phyloP scores from a whole-genome alignment of 2,329 filamentous ascomycete genomes.

The Huntiella omanensis region DNA sequence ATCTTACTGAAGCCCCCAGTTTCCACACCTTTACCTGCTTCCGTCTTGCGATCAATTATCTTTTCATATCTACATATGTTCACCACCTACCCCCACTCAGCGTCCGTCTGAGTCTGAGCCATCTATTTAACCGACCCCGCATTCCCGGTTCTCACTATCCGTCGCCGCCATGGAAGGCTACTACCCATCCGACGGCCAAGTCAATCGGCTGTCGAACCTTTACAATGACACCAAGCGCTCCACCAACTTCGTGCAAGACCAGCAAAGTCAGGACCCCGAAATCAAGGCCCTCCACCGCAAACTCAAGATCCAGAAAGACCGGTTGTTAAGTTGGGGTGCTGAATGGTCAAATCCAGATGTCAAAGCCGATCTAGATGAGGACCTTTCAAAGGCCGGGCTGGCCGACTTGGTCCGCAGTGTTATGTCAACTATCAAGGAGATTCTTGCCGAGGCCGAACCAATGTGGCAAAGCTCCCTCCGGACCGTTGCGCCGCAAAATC shows the following conservation, averaged over 20 bases:
- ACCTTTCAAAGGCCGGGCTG: slow-evolving; percentile 51
- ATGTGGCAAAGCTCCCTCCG: slow-evolving; percentile 36
- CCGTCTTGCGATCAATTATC: too few species aligned
- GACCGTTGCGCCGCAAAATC: not conserved
- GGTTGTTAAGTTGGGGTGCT: slow-evolving; percentile 60
- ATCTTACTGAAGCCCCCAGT: too few species aligned
- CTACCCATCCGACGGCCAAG: slow-evolving; percentile 4
- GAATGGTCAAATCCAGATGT: slow-evolving; percentile 59
- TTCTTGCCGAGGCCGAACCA: slow-evolving; percentile 55
- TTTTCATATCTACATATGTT: too few species aligned
- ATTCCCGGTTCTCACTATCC: too few species aligned
- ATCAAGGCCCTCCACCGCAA: slow-evolving; percentile 56
- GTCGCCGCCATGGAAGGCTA: slow-evolving; percentile 5
- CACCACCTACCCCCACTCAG: too few species aligned
- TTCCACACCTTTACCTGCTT: too few species aligned
- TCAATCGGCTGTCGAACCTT: slow-evolving; percentile 38
- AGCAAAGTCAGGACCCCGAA: slow-evolving; percentile 46
- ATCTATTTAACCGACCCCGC: too few species aligned
- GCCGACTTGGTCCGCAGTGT: slow-evolving; percentile 63
- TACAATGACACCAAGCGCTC: slow-evolving; percentile 70
- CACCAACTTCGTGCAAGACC: slow-evolving; percentile 52
- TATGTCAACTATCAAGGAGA: slow-evolving; percentile 64
- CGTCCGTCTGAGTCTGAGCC: too few species aligned
- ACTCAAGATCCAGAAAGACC: slow-evolving; percentile 62
- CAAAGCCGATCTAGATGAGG: slow-evolving; percentile 51